Evolutionary conservation across 768 basidiomycete species (phyloP), one percentile per base, ranked within the genome.

Genomic region (Rhizopogon vinicolor): DNA sequence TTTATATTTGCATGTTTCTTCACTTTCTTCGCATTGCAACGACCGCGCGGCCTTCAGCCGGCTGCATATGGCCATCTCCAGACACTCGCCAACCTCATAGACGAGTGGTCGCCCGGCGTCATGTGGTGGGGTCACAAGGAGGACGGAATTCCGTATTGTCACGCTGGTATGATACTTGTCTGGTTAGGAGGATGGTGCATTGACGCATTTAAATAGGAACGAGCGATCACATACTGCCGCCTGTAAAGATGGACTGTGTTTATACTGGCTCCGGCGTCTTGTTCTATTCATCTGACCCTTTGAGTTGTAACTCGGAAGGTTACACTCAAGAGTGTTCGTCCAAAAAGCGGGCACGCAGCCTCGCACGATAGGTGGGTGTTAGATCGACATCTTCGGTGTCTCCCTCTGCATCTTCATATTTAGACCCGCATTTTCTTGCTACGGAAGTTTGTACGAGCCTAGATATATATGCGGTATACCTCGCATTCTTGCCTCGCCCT

Each of bases 51-150:
- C 3, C 58, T 62, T 0, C 71, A 72, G 39, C 71, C 65, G 0
- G 66, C 63, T 4, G 59, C 66, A n/a, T 73, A 72, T 28, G 69
- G 71, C 3, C 69, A 16, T 67, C 25, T 25, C 3, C 25, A 25
- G 25, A 25, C 25, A 4, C 25, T 25, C 3, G 25, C 25, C 25
- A 25, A 25, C 25, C 25, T 25, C 4, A 25, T 25, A 25, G 25
- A 25, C 25, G 25, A 25, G 25, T 25, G 64, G 5, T 69, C 72
- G 45, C 54, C 62, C 1, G 65, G 3, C 25, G 3, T 55, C 7
- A 66, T 70, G 59, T 65, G 68, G 68, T 70, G 68, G 63, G 68
- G 64, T 16, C 59, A 61, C 19, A 70, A 68, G n/a, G 41, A 43
- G 1, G 33, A 13, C 12, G 55, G 58, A 35, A 53, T 18, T 35